Evolutionary conservation across 2,329 filamentous ascomycete species (phyloP).

Genomic region (Colletotrichum echinochloae): DNA sequence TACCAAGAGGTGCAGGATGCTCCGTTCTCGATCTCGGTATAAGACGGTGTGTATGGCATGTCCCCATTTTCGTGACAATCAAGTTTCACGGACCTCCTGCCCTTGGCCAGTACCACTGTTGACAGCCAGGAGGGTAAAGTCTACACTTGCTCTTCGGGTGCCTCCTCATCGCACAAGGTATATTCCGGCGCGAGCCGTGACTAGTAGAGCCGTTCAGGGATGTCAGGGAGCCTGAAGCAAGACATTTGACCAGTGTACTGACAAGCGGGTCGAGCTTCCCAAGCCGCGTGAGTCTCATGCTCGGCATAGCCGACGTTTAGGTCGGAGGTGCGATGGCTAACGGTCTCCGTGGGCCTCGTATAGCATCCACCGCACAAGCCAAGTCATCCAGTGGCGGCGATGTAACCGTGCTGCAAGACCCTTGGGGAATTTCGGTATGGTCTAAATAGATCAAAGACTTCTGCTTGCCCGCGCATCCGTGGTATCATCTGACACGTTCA

Average conservation of each 20-base stretch:
- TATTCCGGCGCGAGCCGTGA: neutral
- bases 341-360: neutral
- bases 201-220: neutral
- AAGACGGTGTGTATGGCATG: neutral
- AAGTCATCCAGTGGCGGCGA: neutral
- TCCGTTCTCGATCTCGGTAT: neutral
- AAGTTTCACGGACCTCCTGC: neutral
- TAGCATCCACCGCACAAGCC: too few relatives aligned
- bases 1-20: neutral
- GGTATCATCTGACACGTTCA: constrained; percentile 32
- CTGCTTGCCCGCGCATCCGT: neutral
- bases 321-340: neutral
- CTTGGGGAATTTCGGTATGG: neutral
- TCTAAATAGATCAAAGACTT: neutral
- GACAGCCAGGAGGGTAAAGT: neutral
- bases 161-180: neutral
- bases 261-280: neutral
- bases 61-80: neutral
- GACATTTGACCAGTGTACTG: neutral
- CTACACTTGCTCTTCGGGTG: neutral
- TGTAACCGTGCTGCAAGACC: neutral
- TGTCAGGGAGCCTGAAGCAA: neutral
- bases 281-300: neutral
- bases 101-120: neutral
- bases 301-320: neutral